Base-by-base conservation (phyloP, 2,329 filamentous ascomycete genomes). In the Clonostachys solani region DNA sequence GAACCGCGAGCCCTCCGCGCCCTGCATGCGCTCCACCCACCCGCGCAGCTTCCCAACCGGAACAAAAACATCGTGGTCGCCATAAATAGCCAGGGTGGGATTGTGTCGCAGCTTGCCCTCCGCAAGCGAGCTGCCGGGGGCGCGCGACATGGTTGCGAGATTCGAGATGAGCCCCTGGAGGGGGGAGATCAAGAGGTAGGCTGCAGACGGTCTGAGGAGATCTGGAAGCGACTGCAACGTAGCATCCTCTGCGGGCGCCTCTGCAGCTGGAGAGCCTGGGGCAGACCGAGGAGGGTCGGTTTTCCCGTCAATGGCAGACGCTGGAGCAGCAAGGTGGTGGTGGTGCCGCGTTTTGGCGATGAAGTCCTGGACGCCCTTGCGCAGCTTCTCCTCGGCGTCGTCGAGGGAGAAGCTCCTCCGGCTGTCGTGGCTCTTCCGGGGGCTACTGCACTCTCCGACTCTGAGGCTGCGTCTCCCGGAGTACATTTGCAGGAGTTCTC, bases 61-160 rank as follows among this genome's bases (percentile, higher is more conserved):
- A 2, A 88, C 84, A 53, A 96, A 95, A 0, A 76, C 67, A 62
- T 97, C 92, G 5, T 78, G 72, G 44, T 85, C 81, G 2, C 92
- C 92, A 58, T 84, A 95, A 0, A 95, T 65, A 1, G 81, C 83
- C 34, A 96, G 62, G 0, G 86, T 86, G 1, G 75, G 73, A 56
- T 84, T 75, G 3, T 66, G 62, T 2, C 80, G 65, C 43, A 88
- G 68, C 57, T 86, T 83, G 45, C 68, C 65, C 47, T 84, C 78
- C 2, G 54, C 52, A 12, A 38, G 36, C 3, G 54, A 48, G 23
- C 23, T 29, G 50, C 42, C 44, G 43, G 50, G 45, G 5, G 54
- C 43, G 8, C 47, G 60, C 38, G 52, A 51, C 35, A 52, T 47
- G 16, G 50, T 87, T 12, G 81, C 75, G 16, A 90, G 68, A 49